Evolutionary conservation across 345 rosid genomes (phyloP), one percentile per base, ranked within the genome.

Genomic region (Euphorbia tirucalli): DNA sequence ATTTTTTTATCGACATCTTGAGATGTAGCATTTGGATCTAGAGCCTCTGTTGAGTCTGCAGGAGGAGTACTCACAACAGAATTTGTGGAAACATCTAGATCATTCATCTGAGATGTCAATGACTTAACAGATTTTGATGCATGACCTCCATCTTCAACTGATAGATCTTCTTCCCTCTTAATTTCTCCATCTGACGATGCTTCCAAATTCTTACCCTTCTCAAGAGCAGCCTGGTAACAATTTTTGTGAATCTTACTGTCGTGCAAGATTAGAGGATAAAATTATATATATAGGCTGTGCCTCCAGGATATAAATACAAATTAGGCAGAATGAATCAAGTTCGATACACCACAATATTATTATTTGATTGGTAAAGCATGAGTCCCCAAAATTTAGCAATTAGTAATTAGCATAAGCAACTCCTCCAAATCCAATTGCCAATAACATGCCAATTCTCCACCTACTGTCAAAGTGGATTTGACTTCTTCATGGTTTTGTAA

Each of bases 1-100:
- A 95, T 89, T 83, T 76, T 89, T 84, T 90, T 95, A 76, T 92
- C 97, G 13, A 76, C 69, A 71, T 90, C 93, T 79, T 87, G 92
- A 74, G 69, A 73, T 21, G 88, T 44, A 78, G 77, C 73, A 70
- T 69, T 84, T 15, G 65, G 55, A 80, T 76, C 78, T 14, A 78
- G 71, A 27, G 81, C 66, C 72, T 86, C 88, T 24, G 64, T 77
- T 25, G 81, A 59, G 65, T 75, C 81, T 5, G 83, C 79, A 14
- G 86, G 79, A 77, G 77, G 79, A 55, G 65, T 46, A 7, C 35
- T 69, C 50, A 56, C 74, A 65, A n/a, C 73, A 68, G 79, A 49
- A 81, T 74, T 88, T 70, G 87, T 22, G 66, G 92, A 89, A 79
- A 92, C 86, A 61, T 80, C 74, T 61, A 95, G 82, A 73, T 85